Percentiles rank a stretch among this genome's conserved stretches.
These are phyloP conservation scores for Monosporozyma servazzii DNA, from an alignment of 805 yeast species.

Conservation along the genomic window DNA sequence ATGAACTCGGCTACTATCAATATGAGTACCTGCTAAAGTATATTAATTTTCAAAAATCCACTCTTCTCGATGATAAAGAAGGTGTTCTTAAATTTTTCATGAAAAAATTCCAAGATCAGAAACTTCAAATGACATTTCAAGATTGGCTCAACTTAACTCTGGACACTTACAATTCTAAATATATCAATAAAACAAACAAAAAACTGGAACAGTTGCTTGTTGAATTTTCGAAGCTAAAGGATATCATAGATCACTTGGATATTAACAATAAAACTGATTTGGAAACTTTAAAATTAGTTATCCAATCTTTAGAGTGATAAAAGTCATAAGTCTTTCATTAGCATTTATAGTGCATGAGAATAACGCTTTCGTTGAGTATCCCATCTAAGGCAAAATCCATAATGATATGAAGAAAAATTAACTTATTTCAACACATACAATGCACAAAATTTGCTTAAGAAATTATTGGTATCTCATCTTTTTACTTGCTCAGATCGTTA, in stretches of 20 bases:
- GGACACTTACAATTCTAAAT: conserved; percentile 38
- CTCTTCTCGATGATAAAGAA: conserved; percentile 45
- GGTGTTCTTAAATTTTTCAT: conserved; percentile 58
- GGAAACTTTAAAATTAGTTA: neutral
- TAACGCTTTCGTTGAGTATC: too few species aligned
- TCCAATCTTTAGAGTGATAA: neutral
- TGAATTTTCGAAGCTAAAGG: conserved; percentile 12
- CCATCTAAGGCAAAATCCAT: too few species aligned
- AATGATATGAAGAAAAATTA: too few species aligned
- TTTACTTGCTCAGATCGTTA: too few species aligned
- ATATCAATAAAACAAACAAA: conserved; percentile 39
- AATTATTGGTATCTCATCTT: too few species aligned
- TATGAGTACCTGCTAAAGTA: conserved; percentile 22
- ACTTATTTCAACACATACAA: too few species aligned
- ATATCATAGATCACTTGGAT: conserved; percentile 8
- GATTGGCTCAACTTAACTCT: conserved; percentile 56
- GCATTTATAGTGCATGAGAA: too few species aligned
- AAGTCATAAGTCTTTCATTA: too few species aligned
- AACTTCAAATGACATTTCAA: conserved; percentile 57
- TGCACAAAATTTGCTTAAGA: too few species aligned
- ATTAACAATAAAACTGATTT: conserved; percentile 9
- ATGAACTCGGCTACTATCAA: conserved; percentile 14
- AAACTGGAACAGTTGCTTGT: conserved; percentile 39
- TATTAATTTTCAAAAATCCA: conserved; percentile 21
- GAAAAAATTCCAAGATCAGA: conserved; percentile 59